Conservation (phyloP, 1,284 basidiomycete species). For the Cryptococcus depauperatus region DNA sequence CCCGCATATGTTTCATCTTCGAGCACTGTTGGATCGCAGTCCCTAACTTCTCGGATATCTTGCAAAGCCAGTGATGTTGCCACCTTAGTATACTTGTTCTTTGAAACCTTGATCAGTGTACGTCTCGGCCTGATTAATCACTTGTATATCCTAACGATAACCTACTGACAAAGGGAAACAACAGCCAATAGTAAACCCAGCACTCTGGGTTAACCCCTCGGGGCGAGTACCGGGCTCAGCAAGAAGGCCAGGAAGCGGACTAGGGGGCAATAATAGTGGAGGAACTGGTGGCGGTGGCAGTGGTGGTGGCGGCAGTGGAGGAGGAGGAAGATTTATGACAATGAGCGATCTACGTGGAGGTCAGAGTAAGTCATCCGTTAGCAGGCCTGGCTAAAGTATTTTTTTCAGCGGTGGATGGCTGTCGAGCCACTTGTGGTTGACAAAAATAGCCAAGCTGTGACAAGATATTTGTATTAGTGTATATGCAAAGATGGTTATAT, state of each 20-base stretch:
- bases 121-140: constrained; percentile 5
- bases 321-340: constrained; percentile 34
- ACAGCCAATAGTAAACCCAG: constrained; percentile 14
- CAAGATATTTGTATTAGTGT: background rate
- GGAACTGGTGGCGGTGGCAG: constrained; percentile 13
- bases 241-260: constrained; percentile 9
- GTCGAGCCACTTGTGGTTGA: constrained; percentile 35
- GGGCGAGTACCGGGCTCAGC: background rate
- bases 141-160: background rate
- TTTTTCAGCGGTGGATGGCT: constrained; percentile 25
- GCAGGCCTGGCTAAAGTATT: background rate
- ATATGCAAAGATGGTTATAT: background rate
- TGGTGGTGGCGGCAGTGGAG: constrained; percentile 13
- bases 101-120: constrained; percentile 37
- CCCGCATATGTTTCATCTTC: constrained; percentile 29
- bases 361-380: constrained; percentile 22
- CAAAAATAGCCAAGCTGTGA: background rate
- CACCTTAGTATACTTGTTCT: constrained; percentile 29
- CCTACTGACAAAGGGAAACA: background rate
- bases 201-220: constrained; percentile 21
- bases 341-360: constrained; percentile 33
- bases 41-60: constrained; percentile 20
- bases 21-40: constrained; percentile 25
- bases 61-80: constrained; percentile 11
- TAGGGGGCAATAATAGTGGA: constrained; percentile 16